These are phyloP conservation scores for Neofusicoccum laricinum DNA, from an alignment of 2,329 filamentous ascomycete genomes.

Conservation along the genomic window DNA sequence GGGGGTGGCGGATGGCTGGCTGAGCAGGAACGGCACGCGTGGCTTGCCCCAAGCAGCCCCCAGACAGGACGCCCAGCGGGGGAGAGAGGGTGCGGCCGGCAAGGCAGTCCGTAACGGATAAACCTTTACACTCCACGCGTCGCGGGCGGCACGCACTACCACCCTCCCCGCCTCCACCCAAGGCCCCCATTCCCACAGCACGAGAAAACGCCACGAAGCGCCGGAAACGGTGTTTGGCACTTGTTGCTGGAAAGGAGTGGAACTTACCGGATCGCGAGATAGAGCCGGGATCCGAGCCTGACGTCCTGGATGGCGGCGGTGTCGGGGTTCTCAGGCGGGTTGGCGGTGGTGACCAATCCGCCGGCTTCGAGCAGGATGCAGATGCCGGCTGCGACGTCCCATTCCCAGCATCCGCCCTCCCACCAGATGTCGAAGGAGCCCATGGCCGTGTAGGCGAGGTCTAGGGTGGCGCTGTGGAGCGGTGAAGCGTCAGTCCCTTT, in stretches of 20 bases:
- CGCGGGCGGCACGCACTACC: background rate
- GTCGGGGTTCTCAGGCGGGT: constrained; percentile 60
- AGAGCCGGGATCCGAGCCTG: constrained; percentile 64
- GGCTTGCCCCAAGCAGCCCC: background rate
- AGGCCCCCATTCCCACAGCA: constrained; percentile 16
- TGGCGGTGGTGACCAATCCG: constrained; percentile 70
- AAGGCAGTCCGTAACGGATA: constrained; percentile 9
- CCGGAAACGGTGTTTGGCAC: background rate
- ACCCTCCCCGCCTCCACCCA: background rate
- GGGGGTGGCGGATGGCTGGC: background rate
- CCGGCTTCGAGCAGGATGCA: constrained; percentile 72
- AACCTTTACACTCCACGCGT: constrained; percentile 3
- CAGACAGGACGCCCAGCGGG: background rate
- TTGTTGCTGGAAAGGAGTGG: background rate
- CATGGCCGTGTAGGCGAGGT: constrained; percentile 73
- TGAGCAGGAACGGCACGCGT: background rate
- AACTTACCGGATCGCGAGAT: constrained; percentile 64
- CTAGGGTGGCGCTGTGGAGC: constrained; percentile 61
- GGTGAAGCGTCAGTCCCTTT: background rate
- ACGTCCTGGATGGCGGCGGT: constrained; percentile 59
- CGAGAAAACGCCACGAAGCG: background rate
- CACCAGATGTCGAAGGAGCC: constrained; percentile 78
- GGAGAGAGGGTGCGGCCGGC: background rate
- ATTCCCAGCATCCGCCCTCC: constrained; percentile 81
- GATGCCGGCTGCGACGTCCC: constrained; percentile 76